Percentiles rank a stretch among this genome's conserved stretches.
These are phyloP conservation scores for Cephalotrichum gorgonifer DNA, from an alignment of 2,329 filamentous ascomycete species.

Conservation along the genomic window DNA sequence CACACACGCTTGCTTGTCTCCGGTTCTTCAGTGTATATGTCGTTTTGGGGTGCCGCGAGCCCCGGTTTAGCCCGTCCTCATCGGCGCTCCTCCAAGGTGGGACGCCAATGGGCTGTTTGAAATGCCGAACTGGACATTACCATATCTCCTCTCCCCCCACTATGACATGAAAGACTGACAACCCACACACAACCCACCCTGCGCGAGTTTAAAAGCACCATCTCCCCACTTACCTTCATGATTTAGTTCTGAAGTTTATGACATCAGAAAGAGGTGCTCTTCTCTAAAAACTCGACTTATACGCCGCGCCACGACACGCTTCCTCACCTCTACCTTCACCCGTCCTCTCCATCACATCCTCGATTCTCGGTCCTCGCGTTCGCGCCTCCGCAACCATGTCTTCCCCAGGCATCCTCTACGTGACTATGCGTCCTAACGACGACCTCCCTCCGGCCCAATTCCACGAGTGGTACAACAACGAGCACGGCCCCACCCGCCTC, in stretches of 20 bases:
- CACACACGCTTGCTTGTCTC: too few species aligned
- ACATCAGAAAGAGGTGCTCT: not conserved
- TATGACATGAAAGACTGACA: too few species aligned
- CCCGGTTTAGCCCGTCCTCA: too few species aligned
- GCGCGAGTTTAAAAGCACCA: too few species aligned
- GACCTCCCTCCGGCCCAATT: conserved; percentile 59
- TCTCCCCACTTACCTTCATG: not conserved
- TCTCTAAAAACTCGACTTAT: not conserved
- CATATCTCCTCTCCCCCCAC: too few species aligned
- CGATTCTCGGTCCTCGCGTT: not conserved
- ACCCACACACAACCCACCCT: too few species aligned
- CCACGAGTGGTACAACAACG: conserved; percentile 91
- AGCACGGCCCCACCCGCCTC: conserved; percentile 75
- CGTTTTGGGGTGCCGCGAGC: too few species aligned
- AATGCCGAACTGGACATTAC: too few species aligned
- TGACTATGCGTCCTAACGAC: conserved; percentile 72
- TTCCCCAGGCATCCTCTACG: conserved; percentile 63
- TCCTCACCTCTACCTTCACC: not conserved
- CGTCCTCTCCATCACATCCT: not conserved
- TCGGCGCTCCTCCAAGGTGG: too few species aligned
- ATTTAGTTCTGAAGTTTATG: not conserved
- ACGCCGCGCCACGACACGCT: not conserved
- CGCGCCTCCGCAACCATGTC: conserved; percentile 17
- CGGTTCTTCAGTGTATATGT: too few species aligned
- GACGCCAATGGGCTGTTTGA: too few species aligned